phyloP scores from a whole-genome alignment of 352 stramenopile genomes.

The Thraustochytrium sp. region DNA sequence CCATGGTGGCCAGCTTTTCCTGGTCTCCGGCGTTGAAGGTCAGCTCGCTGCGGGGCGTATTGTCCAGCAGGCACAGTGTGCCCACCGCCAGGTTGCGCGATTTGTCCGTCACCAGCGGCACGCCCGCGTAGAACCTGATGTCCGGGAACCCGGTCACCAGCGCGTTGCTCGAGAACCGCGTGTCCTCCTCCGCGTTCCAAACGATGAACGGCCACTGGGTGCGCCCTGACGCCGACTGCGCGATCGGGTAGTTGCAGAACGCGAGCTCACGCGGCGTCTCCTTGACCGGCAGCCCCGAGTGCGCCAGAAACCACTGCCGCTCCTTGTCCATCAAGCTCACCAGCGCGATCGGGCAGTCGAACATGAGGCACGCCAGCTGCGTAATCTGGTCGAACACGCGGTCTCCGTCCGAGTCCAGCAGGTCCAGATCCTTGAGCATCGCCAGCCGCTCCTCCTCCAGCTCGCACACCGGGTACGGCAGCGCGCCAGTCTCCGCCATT shows the following conservation, averaged over 20 bases:
- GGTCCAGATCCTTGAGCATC: background rate
- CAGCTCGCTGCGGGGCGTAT: background rate
- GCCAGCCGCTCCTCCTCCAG: slow-evolving; percentile 2
- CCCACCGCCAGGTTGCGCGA: background rate
- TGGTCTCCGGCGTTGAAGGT: slow-evolving; percentile 3
- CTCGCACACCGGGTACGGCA: background rate
- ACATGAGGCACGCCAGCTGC: slow-evolving; percentile 22
- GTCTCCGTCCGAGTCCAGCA: background rate
- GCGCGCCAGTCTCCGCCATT: too few relatives aligned
- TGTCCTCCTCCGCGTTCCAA: slow-evolving; percentile 73
- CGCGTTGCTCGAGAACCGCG: slow-evolving; percentile 75
- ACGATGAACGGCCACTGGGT: slow-evolving; percentile 60
- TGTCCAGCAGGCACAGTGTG: slow-evolving; percentile 9
- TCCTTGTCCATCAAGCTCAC: slow-evolving; percentile 80
- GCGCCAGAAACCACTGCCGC: slow-evolving; percentile 88
- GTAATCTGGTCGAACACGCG: slow-evolving; percentile 35
- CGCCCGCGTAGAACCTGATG: slow-evolving; percentile 86
- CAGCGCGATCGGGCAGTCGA: slow-evolving; percentile 54
- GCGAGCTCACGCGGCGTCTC: slow-evolving; percentile 58
- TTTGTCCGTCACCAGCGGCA: slow-evolving; percentile 61
- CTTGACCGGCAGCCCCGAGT: slow-evolving; percentile 50
- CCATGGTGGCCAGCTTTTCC: slow-evolving; percentile 15
- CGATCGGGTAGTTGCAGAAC: slow-evolving; percentile 63
- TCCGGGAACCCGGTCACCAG: slow-evolving; percentile 77
- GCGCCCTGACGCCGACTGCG: slow-evolving; percentile 22